Base-by-base conservation (phyloP, 129 eudicot species). In the Pseudognaphalium luteoalbum region DNA sequence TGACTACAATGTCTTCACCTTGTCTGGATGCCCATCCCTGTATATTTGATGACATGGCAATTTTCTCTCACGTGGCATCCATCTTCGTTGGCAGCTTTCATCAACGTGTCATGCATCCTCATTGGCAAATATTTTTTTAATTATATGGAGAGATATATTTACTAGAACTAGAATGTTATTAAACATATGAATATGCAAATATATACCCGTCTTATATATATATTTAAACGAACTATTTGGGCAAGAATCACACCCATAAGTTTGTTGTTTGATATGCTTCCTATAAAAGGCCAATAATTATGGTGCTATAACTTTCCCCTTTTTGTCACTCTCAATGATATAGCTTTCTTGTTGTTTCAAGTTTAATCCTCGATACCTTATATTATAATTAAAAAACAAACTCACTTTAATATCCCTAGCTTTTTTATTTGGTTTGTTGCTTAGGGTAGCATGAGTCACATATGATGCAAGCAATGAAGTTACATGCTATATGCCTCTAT, bases 401-500 rank as follows among this genome's bases (percentile, higher is more conserved):
- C 41, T 33, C 57, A 58, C 70, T 58, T 68, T 50, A 64, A 30
- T 14, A 32, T 64, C 29, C 35, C 37, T n/a, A n/a, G n/a, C n/a
- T 66, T 59, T 68, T 20, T 32, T 56, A 61, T 62, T 7, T 62
- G 54, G 66, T 37, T 44, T 71, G 69, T 78, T 78, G 82, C 82
- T 78, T 71, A 78, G 62, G 77, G 77, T 78, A 50, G 77, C 82
- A 71, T 78, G 82, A 78, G 56, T 62, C 82, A 78, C 72, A 62
- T 63, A 71, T 78, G 82, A 78, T 78, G 82, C 66, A 78, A 78
- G 72, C 77, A 71, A 30, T 30, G 21, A 42, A 74, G 19, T 25
- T 25, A 25, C n/a, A 25, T 25, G 28, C 25, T 9, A 34, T 72
- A 59, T 42, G 76, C 54, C 20, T 33, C 28, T 14, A 62, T 33